These are phyloP conservation scores for Penicillium hesseltinei DNA, from an alignment of 2,329 filamentous ascomycete species.

Conservation along the genomic window DNA sequence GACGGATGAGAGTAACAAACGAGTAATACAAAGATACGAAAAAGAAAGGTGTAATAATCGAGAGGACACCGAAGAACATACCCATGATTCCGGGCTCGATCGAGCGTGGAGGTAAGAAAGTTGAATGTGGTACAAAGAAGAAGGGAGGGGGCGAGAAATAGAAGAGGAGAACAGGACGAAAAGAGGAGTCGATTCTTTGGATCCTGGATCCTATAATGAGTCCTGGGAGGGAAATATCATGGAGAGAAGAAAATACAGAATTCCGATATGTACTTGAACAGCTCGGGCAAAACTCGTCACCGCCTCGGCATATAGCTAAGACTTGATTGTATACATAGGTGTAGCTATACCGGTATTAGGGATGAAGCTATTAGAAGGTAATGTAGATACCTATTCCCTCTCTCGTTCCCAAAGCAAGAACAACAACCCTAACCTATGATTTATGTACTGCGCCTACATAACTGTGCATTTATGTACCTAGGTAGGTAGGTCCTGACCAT, in stretches of 20 bases:
- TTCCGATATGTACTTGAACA: slow-evolving; percentile 1
- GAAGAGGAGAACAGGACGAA: background rate
- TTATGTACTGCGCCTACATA: background rate
- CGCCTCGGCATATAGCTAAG: slow-evolving; percentile 1
- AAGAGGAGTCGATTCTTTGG: background rate
- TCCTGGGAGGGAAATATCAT: background rate
- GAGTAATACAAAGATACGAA: slow-evolving; percentile 23
- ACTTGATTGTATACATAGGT: background rate
- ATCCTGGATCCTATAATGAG: background rate
- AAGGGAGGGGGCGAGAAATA: background rate
- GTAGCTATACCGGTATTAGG: background rate
- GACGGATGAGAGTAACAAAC: slow-evolving; percentile 15
- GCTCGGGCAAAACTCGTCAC: slow-evolving; percentile 7
- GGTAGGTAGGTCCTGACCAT: background rate
- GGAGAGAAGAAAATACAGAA: slow-evolving; percentile 4
- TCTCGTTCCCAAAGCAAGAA: background rate
- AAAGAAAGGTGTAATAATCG: slow-evolving; percentile 9
- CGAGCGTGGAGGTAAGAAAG: slow-evolving; percentile 8
- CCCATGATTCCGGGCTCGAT: slow-evolving; percentile 22
- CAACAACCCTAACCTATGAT: background rate
- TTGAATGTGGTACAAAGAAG: slow-evolving; percentile 8
- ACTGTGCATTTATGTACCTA: background rate
- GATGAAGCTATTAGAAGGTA: background rate
- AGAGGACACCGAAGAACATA: slow-evolving; percentile 13
- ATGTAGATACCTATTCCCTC: too few species aligned